Conservation (phyloP, 2,329 filamentous ascomycete species). For the Cladosporium phlei region DNA sequence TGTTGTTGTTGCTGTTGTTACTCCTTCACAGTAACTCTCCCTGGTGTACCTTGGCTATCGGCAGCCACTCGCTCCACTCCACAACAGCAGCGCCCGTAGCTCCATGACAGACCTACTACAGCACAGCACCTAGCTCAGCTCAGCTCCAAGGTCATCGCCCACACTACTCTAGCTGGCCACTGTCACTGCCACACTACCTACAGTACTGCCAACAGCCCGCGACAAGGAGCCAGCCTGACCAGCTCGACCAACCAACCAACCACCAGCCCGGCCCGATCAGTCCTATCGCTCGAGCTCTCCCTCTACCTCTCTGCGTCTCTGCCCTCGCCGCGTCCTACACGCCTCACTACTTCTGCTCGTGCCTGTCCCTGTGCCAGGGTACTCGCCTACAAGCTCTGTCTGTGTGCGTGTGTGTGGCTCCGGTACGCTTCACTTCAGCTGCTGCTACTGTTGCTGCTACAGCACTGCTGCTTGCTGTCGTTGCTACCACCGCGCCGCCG, state of each 20-base stretch:
- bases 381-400: conserved; percentile 3
- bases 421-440: conserved; percentile 14
- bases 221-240: too few species aligned
- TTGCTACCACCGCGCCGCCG: conserved; percentile 4
- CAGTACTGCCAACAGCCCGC: background rate
- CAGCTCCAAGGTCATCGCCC: too few species aligned
- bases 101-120: background rate
- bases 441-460: background rate
- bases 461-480: conserved; percentile 4
- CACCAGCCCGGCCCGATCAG: background rate
- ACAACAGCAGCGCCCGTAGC: conserved; percentile 11
- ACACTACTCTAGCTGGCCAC: background rate
- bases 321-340: background rate
- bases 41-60: conserved; percentile 3
- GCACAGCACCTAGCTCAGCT: too few species aligned
- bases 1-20: background rate
- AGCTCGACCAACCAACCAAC: background rate
- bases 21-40: background rate
- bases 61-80: conserved; percentile 1
- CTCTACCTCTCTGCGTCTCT: background rate
- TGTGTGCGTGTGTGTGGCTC: background rate
- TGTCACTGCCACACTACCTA: too few species aligned
- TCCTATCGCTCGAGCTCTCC: background rate
- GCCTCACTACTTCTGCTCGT: background rate
- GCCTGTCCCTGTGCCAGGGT: conserved; percentile 3